Conservation (phyloP, 75 land plant genomes). For the Picea sitchensis region DNA sequence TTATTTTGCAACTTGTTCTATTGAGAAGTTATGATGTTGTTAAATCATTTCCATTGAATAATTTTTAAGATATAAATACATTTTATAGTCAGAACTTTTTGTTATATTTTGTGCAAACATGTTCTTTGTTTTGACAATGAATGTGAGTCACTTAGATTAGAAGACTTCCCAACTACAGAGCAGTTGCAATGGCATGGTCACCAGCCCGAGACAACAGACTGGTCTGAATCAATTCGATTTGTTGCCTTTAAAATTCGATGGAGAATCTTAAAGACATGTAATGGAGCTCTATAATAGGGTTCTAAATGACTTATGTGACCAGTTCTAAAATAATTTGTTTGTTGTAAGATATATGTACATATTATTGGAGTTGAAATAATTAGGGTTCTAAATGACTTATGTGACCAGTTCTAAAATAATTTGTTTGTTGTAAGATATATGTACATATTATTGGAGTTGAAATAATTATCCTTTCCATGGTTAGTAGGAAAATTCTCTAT, state of each 20-base stretch:
- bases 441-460: no score
- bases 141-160: constrained; percentile 70
- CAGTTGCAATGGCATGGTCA: constrained; percentile 91
- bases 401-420: background rate
- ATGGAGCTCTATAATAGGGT: background rate
- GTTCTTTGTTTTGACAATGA: constrained; percentile 40
- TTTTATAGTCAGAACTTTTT: no score
- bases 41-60: constrained; percentile 3
- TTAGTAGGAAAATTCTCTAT: no score
- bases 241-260: constrained; percentile 87
- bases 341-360: no score
- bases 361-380: no score
- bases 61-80: no score
- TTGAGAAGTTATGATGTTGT: constrained; percentile 76
- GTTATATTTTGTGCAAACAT: background rate
- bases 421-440: no score
- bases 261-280: background rate
- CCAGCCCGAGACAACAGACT: constrained; percentile 71
- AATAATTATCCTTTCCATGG: no score
- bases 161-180: constrained; percentile 87
- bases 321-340: background rate
- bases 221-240: constrained; percentile 90
- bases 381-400: background rate
- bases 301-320: background rate
- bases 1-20: constrained; percentile 18